Conservation (phyloP, 371 early-diverging fungal genomes). For the Mortierella sp. region DNA sequence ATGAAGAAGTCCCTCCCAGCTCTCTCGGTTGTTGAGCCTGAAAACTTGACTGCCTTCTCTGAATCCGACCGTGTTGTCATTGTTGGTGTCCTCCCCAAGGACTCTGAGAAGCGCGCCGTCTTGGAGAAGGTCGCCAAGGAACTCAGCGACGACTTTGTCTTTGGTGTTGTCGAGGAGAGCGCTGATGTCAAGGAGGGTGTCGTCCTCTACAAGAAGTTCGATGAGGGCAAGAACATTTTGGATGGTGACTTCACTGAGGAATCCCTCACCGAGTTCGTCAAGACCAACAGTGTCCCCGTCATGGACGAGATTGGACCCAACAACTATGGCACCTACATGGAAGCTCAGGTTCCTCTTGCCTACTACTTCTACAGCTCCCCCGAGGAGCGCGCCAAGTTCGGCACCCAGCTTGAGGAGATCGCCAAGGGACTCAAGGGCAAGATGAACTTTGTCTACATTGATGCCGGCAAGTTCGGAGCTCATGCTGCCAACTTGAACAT, state of each 20-base stretch:
- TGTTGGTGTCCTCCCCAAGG: slow-evolving; percentile 78
- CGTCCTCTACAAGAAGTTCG: slow-evolving; percentile 90
- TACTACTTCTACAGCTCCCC: slow-evolving; percentile 83
- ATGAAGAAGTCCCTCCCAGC: slow-evolving; percentile 87
- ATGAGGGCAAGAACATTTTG: slow-evolving; percentile 81
- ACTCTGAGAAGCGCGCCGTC: slow-evolving; percentile 69
- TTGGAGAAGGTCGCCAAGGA: slow-evolving; percentile 76
- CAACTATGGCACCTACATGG: slow-evolving; percentile 87
- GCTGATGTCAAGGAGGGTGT: slow-evolving; percentile 70
- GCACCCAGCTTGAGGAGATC: slow-evolving; percentile 60
- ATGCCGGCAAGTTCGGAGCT: slow-evolving; percentile 83
- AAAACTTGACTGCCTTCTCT: slow-evolving; percentile 78
- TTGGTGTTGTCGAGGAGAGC: slow-evolving; percentile 76
- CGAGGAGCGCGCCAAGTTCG: slow-evolving; percentile 67
- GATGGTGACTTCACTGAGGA: slow-evolving; percentile 66
- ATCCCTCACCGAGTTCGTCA: slow-evolving; percentile 72
- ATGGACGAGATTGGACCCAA: slow-evolving; percentile 91
- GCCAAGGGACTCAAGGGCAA: too few relatives aligned
- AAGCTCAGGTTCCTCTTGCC: slow-evolving; percentile 86
- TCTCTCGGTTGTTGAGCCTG: slow-evolving; percentile 71
- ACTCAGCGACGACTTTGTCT: slow-evolving; percentile 84
- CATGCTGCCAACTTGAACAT: slow-evolving; percentile 89
- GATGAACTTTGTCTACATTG: slow-evolving; percentile 91
- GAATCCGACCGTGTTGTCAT: slow-evolving; percentile 88
- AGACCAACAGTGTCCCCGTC: slow-evolving; percentile 81